These are phyloP conservation scores for Urtica urens DNA, from an alignment of 306 rosid species.

Conservation along the genomic window DNA sequence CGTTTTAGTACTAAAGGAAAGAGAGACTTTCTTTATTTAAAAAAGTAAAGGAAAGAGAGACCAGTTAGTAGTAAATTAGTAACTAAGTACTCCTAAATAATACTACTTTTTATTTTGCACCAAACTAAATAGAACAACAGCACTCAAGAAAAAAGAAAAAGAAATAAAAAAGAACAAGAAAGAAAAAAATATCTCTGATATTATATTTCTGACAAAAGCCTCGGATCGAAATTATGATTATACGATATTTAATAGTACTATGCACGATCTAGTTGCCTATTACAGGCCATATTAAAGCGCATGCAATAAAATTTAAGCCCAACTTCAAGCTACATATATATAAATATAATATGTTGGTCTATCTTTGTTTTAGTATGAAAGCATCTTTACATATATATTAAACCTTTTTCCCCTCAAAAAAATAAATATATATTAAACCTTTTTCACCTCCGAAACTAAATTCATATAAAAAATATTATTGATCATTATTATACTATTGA, in stretches of 20 bases:
- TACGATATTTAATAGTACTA: not conserved
- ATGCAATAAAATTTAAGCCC: not conserved
- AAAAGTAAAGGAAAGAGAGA: not conserved
- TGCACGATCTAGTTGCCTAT: constrained; percentile 1
- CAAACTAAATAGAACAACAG: not conserved
- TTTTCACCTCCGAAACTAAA: too few relatives aligned
- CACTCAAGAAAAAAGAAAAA: not conserved
- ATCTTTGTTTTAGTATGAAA: too few relatives aligned
- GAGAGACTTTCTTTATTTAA: not conserved
- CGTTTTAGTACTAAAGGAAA: too few relatives aligned
- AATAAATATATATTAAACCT: too few relatives aligned
- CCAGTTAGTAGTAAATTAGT: too few relatives aligned
- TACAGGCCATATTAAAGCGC: constrained; percentile 6
- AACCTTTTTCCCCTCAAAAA: too few relatives aligned
- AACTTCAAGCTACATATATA: not conserved
- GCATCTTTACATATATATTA: too few relatives aligned
- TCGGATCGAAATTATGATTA: not conserved
- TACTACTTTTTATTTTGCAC: too few relatives aligned
- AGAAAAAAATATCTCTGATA: not conserved
- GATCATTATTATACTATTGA: too few relatives aligned
- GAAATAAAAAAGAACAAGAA: not conserved
- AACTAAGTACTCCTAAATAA: too few relatives aligned
- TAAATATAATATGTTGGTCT: too few relatives aligned
- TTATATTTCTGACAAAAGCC: not conserved
- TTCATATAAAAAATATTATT: too few relatives aligned